These are phyloP conservation scores for Raddia guianensis DNA, from an alignment of 176 grass and related monocot species.

Conservation along the genomic window DNA sequence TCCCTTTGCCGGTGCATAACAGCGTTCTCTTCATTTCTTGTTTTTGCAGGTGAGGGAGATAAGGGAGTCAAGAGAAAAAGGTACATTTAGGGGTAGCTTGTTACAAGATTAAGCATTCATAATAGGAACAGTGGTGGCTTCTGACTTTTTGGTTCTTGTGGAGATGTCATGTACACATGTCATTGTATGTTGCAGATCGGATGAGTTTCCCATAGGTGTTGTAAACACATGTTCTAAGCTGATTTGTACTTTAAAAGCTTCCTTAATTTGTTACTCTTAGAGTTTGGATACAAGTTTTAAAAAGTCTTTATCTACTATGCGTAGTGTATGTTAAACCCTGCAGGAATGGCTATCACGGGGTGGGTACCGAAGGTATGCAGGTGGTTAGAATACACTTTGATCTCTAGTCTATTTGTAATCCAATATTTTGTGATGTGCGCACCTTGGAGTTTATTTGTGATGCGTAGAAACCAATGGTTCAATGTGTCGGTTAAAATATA, in stretches of 20 bases:
- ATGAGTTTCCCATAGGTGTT: constrained; percentile 34
- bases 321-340: neutral
- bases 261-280: constrained; percentile 14
- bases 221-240: constrained; percentile 41
- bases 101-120: constrained; percentile 44
- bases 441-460: too few species aligned
- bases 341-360: neutral
- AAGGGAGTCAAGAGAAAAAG: neutral
- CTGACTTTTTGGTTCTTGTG: constrained; percentile 11
- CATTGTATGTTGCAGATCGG: constrained; percentile 20
- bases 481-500: neutral
- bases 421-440: neutral
- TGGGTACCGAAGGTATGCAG: neutral
- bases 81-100: constrained; percentile 26
- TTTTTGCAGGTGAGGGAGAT: constrained; percentile 20
- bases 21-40: neutral
- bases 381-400: neutral
- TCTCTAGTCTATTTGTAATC: neutral
- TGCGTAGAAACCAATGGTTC: neutral
- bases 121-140: constrained; percentile 38
- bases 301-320: neutral
- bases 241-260: constrained; percentile 9
- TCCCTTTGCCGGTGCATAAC: neutral
- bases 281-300: neutral
- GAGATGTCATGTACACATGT: constrained; percentile 25